These are phyloP conservation scores for Sporopachydermia lactativora DNA, from an alignment of 805 yeast species.

Conservation along the genomic window DNA sequence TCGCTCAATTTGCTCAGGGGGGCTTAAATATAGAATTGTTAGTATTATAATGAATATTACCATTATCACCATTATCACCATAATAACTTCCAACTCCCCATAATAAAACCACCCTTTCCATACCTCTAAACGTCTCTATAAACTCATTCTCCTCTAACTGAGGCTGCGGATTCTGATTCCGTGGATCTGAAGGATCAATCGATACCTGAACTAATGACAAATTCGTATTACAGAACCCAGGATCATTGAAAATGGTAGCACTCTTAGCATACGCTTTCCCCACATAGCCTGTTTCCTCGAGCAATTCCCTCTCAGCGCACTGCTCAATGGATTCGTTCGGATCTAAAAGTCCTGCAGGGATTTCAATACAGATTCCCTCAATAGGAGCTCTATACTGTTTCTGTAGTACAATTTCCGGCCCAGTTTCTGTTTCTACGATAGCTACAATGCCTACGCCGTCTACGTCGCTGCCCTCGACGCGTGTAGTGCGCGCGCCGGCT, in stretches of 20 bases:
- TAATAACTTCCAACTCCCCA: no score
- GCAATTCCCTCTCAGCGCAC: slow-evolving; percentile 78
- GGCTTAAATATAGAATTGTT: no score
- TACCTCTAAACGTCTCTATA: slow-evolving; percentile 62
- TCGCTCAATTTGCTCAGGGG: slow-evolving; percentile 47
- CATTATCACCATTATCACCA: no score
- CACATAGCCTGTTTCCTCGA: slow-evolving; percentile 86
- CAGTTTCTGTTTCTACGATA: slow-evolving; percentile 36
- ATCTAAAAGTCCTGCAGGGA: slow-evolving; percentile 93
- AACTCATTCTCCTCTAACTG: slow-evolving; percentile 84
- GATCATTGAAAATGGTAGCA: slow-evolving; percentile 53
- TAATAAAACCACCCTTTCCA: not conserved
- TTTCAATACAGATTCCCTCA: slow-evolving; percentile 74
- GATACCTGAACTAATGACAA: slow-evolving; percentile 65
- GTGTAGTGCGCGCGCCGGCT: slow-evolving; percentile 68
- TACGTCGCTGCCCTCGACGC: slow-evolving; percentile 43
- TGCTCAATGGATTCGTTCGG: slow-evolving; percentile 61
- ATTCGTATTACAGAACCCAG: slow-evolving; percentile 80
- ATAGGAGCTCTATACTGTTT: slow-evolving; percentile 93
- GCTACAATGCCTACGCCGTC: slow-evolving; percentile 93
- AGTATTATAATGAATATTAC: no score
- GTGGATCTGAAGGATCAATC: slow-evolving; percentile 52
- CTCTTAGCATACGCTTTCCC: slow-evolving; percentile 40
- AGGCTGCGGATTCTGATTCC: slow-evolving; percentile 57
- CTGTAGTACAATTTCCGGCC: slow-evolving; percentile 49